A percentile compares a stretch with the other conserved stretches of the same genome.
phyloP scores from a whole-genome alignment of 1,284 basidiomycete species.

The Ceratobasidium sp. region DNA sequence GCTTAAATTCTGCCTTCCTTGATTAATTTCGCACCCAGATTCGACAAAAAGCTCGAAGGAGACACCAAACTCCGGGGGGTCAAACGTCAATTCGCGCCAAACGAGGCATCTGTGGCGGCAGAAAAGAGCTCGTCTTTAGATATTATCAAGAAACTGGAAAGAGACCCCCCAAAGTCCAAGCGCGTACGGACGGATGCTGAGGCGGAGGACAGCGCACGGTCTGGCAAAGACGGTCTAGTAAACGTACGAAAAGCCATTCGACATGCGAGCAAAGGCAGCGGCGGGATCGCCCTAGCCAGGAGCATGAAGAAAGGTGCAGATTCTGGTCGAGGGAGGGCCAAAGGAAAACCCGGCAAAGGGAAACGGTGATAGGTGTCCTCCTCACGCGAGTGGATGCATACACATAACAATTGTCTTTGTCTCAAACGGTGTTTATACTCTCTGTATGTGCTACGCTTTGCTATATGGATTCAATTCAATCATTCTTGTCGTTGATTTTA shows the following conservation, averaged over 20 bases:
- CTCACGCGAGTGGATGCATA: neutral
- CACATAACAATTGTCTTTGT: too few relatives aligned
- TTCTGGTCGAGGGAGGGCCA: conserved; percentile 9
- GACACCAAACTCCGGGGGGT: conserved; percentile 90
- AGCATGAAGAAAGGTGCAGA: conserved; percentile 19
- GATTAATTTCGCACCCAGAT: conserved; percentile 60
- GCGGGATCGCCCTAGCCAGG: conserved; percentile 55
- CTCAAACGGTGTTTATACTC: neutral
- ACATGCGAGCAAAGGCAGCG: conserved; percentile 77
- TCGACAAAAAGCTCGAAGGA: conserved; percentile 90
- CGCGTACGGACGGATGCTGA: conserved; percentile 61
- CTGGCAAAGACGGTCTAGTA: conserved; percentile 66
- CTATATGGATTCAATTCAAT: conserved; percentile 5
- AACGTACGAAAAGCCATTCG: conserved; percentile 91
- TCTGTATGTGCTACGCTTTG: conserved; percentile 18
- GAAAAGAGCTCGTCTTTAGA: conserved; percentile 84
- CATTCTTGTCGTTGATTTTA: neutral
- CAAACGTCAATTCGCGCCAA: conserved; percentile 91
- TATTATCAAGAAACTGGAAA: conserved; percentile 82
- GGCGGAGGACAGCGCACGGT: conserved; percentile 59
- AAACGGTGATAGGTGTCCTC: conserved; percentile 13
- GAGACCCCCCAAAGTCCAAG: conserved; percentile 70
- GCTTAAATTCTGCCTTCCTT: neutral
- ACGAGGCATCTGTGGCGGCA: conserved; percentile 71
- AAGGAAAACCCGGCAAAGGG: conserved; percentile 25